phyloP scores from a whole-genome alignment of 2,329 filamentous ascomycete genomes.

The Apiospora malaysiana region DNA sequence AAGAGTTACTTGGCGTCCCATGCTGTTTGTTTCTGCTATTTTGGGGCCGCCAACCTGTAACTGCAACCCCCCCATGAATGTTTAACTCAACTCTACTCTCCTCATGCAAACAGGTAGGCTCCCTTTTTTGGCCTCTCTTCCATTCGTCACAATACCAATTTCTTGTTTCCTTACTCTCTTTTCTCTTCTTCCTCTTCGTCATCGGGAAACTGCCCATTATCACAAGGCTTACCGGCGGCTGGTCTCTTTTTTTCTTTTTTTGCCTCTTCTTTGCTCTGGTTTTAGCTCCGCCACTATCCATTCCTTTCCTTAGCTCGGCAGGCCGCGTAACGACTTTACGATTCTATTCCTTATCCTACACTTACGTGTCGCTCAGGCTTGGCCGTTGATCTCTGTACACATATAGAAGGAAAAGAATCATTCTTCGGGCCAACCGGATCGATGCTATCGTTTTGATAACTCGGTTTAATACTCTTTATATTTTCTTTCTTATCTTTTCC shows the following conservation, averaged over 20 bases:
- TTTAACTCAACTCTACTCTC: slow-evolving; percentile 5
- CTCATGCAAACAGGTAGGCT: slow-evolving; percentile 6
- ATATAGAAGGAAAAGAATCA: slow-evolving; percentile 8
- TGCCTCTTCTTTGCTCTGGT: slow-evolving; percentile 5
- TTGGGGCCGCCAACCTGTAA: slow-evolving; percentile 10
- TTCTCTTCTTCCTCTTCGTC: neutral
- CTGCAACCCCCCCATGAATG: neutral
- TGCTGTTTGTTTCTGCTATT: slow-evolving; percentile 19
- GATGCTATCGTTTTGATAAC: slow-evolving; percentile 1
- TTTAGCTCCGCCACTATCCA: slow-evolving; percentile 16
- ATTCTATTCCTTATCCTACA: neutral
- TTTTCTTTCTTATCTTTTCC: neutral
- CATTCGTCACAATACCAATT: neutral
- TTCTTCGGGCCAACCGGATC: neutral
- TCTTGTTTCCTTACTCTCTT: slow-evolving; percentile 12
- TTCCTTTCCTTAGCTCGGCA: slow-evolving; percentile 17
- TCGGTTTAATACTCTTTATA: slow-evolving; percentile 19
- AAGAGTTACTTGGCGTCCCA: slow-evolving; percentile 13
- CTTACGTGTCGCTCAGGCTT: slow-evolving; percentile 16
- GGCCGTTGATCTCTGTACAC: slow-evolving; percentile 14
- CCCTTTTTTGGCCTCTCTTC: slow-evolving; percentile 1
- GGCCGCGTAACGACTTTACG: slow-evolving; percentile 22
- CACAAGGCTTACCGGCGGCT: slow-evolving; percentile 18
- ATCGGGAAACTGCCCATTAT: slow-evolving; percentile 4
- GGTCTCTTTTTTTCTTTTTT: neutral